Base-by-base conservation (phyloP, 2,329 filamentous ascomycete species). In the Exophiala mesophila region DNA sequence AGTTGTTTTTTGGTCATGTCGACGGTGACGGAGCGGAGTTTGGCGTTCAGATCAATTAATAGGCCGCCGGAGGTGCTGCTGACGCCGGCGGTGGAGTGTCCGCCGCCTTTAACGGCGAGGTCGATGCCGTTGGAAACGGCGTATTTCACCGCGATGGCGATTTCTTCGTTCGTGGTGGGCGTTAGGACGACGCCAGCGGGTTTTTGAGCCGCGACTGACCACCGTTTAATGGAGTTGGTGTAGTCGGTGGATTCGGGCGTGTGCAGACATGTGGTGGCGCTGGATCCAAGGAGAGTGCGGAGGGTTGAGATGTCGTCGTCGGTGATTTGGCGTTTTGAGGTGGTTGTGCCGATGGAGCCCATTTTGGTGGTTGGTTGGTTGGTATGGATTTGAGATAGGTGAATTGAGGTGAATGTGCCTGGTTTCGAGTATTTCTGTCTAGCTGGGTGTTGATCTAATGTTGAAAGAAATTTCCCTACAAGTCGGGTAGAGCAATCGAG, bases 31-130 rank as follows among this genome's bases (percentile, higher is more conserved):
- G 60, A 55, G 2, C 69, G 63, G 68, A 82, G 72, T 19, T 66
- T 61, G 28, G 41, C 33, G 1, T 63, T 62, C 5, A 81, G 64
- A 54, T 79, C 74, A 39, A 81, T 69, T 7, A 80, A 68, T 17
- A 81, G 63, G 4, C 76, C 77, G 5, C 71, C 69, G 29, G 68
- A 56, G 1, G 70, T 70, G 1, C 71, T 73, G 2, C 69, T 71
- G 2, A 69, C 63, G 4, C 73, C 74, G 1, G 67, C 66, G 1
- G 76, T 76, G 1, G 72, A 74, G 57, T 80, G 77, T 0, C 75
- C 74, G 13, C 77, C 77, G 10, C 76, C 71, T 43, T 68, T 67
- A 24, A 78, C 70, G 0, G 71, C 73, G 42, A 80, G 65, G 33
- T 73, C 67, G 29, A 79, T 63, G 4, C 56, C 54, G 34, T 72